Percentiles rank a stretch among this genome's conserved stretches.
phyloP scores from a whole-genome alignment of 805 yeast species.

The Candida coleopterorum region DNA sequence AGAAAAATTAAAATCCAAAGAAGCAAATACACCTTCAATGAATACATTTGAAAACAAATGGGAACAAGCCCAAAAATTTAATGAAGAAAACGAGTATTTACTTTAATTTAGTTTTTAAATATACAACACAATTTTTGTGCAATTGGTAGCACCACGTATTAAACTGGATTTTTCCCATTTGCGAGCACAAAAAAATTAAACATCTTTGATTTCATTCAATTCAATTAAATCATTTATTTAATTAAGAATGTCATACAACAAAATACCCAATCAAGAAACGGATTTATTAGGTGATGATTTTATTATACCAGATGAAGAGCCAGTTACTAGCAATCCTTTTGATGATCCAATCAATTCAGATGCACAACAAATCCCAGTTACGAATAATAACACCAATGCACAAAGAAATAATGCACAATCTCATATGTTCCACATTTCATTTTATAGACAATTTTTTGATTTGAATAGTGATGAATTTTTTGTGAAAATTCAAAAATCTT shows the following conservation, averaged over 20 bases:
- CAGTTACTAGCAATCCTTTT: background rate
- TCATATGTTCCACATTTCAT: conserved; percentile 52
- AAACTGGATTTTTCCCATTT: too few relatives aligned
- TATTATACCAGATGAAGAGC: conserved; percentile 20
- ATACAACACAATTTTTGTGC: too few relatives aligned
- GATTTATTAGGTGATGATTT: conserved; percentile 14
- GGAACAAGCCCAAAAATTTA: background rate
- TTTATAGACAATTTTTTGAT: conserved; percentile 65
- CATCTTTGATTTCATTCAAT: too few relatives aligned
- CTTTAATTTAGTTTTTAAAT: background rate
- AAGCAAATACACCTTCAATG: background rate
- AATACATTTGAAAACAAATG: background rate
- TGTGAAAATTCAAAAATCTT: conserved; percentile 46
- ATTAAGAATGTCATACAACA: conserved; percentile 2
- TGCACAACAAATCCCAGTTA: background rate
- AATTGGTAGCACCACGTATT: too few relatives aligned
- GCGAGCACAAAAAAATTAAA: too few relatives aligned
- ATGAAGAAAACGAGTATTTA: background rate
- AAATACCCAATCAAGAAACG: conserved; percentile 3
- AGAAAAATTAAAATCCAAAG: background rate
- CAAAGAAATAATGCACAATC: conserved; percentile 10
- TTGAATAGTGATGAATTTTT: conserved; percentile 62
- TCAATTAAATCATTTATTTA: too few relatives aligned
- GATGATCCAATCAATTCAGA: background rate
- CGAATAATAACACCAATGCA: background rate